Evolutionary conservation across 2,329 filamentous ascomycete genomes (phyloP).

Genomic region (Verticillium zaregamsianum): DNA sequence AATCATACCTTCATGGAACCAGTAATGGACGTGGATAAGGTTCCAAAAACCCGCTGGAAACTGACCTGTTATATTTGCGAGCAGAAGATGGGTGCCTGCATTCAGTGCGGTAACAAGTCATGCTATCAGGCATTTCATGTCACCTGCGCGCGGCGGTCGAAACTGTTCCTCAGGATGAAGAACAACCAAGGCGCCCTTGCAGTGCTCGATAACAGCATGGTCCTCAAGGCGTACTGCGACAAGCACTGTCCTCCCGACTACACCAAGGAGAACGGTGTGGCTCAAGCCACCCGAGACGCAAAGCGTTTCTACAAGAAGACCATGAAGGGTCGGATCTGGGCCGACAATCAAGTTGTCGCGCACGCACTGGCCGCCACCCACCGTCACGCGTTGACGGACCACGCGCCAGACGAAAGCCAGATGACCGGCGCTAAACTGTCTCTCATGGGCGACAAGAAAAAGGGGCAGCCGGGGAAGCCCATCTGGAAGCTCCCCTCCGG

Average conservation of each 20-base stretch:
- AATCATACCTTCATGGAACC: constrained; percentile 98
- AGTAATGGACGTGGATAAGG: constrained; percentile 96
- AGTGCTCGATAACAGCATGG: constrained; percentile 72
- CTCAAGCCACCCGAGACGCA: constrained; percentile 73
- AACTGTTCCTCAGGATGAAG: constrained; percentile 94
- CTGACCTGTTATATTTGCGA: constrained; percentile 94
- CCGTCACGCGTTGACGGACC: constrained; percentile 58
- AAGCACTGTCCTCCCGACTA: constrained; percentile 91
- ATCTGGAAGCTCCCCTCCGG: constrained; percentile 93
- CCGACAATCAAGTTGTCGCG: constrained; percentile 81
- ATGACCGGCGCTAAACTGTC: constrained; percentile 80
- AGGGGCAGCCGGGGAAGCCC: constrained; percentile 62
- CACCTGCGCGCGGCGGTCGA: constrained; percentile 85
- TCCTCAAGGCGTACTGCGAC: constrained; percentile 93
- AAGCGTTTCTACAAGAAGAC: constrained; percentile 85
- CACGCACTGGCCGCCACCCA: constrained; percentile 74
- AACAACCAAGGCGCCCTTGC: constrained; percentile 75
- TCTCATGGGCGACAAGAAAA: constrained; percentile 70
- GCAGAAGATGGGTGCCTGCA: constrained; percentile 96
- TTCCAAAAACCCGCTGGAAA: constrained; percentile 91
- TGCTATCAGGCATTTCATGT: constrained; percentile 98
- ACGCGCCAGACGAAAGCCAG: constrained; percentile 75
- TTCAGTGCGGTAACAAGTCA: constrained; percentile 95
- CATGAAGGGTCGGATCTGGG: constrained; percentile 89
- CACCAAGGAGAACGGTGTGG: constrained; percentile 78